Percentiles rank a stretch among this genome's conserved stretches.
Evolutionary conservation across 768 basidiomycete genomes (phyloP).

Genomic region (Asterophora parasitica): DNA sequence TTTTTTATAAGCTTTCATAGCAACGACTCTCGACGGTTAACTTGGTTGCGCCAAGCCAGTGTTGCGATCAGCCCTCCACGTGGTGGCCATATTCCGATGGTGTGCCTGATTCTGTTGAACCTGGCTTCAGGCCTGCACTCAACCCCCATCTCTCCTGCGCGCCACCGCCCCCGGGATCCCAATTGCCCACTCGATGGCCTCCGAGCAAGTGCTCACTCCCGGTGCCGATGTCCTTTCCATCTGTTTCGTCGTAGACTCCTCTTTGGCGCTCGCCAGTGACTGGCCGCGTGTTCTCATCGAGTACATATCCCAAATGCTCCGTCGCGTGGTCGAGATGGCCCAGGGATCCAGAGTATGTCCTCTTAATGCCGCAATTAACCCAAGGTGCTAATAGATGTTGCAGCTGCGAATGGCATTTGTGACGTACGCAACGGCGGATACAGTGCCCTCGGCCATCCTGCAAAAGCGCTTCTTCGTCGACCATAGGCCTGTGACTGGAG

Average conservation of each 20-base stretch:
- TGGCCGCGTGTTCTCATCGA: slow-evolving; percentile 43
- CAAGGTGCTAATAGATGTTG: neutral
- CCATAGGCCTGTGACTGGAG: slow-evolving; percentile 32
- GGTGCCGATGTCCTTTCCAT: slow-evolving; percentile 35
- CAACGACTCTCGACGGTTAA: no score
- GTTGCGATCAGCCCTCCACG: no score
- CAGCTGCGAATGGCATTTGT: slow-evolving; percentile 48
- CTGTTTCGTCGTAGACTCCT: slow-evolving; percentile 59
- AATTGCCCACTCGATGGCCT: neutral
- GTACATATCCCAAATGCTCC: slow-evolving; percentile 49
- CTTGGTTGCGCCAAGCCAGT: no score
- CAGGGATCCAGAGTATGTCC: slow-evolving; percentile 32
- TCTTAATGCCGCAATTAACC: neutral
- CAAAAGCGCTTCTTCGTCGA: slow-evolving; percentile 54
- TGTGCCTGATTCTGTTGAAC: no score
- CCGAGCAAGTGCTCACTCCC: neutral
- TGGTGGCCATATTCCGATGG: no score
- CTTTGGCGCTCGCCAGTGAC: slow-evolving; percentile 46
- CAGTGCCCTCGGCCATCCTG: slow-evolving; percentile 49
- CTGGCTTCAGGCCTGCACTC: no score
- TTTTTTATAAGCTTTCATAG: no score
- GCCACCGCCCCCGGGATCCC: no score
- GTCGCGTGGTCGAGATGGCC: slow-evolving; percentile 44
- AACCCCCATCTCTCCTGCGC: no score
- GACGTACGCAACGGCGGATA: slow-evolving; percentile 59